Percentiles rank a stretch among this genome's conserved stretches.
Conservation (phyloP, 352 stramenopile genomes). For the Aphanomyces cochlioides region DNA sequence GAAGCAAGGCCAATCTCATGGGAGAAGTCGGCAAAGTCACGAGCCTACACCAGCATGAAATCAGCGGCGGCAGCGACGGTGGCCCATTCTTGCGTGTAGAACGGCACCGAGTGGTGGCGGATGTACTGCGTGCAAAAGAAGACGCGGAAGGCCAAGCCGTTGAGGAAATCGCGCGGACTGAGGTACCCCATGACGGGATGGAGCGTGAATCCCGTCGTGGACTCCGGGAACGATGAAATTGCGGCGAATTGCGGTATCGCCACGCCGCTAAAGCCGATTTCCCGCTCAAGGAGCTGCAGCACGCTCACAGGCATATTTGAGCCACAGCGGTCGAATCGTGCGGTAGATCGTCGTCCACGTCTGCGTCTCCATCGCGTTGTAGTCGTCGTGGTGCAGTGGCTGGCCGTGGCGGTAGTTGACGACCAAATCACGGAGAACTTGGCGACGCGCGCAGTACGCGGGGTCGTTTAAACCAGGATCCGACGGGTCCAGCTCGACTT, state of each 20-base stretch:
- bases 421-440: neutral
- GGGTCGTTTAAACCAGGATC: neutral
- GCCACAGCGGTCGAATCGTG: neutral
- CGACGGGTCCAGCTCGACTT: neutral
- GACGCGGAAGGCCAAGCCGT: slow-evolving; percentile 87
- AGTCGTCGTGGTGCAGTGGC: neutral
- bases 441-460: neutral
- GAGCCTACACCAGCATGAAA: slow-evolving; percentile 81
- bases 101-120: slow-evolving; percentile 63
- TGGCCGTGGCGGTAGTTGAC: neutral
- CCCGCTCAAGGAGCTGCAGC: neutral
- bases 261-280: neutral
- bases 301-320: neutral
- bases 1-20: slow-evolving; percentile 86
- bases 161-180: slow-evolving; percentile 84
- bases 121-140: slow-evolving; percentile 89
- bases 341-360: neutral
- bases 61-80: slow-evolving; percentile 68
- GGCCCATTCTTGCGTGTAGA: slow-evolving; percentile 89
- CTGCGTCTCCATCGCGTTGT: neutral
- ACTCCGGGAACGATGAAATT: neutral
- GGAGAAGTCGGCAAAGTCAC: slow-evolving; percentile 88
- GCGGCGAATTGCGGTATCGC: neutral
- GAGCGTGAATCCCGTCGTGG: slow-evolving; percentile 35
- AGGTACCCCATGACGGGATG: slow-evolving; percentile 83